Base-by-base conservation (phyloP, 202 grass and related monocot genomes). In the Thinopyrum obtusiflorum region DNA sequence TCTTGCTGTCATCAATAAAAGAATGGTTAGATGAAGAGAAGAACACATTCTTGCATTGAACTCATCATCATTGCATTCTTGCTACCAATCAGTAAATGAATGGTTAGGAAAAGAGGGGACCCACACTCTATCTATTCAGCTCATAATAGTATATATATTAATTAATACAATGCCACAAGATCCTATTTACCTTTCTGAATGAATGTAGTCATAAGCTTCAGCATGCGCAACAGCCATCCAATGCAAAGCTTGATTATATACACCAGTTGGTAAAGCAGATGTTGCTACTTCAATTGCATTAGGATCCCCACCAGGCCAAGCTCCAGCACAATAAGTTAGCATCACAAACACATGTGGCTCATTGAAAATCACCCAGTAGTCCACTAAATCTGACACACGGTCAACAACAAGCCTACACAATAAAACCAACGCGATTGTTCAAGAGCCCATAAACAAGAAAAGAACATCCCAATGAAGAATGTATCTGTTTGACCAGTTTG, bases 321-420 rank as follows among this genome's bases (percentile, higher is more conserved):
- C 91, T 73, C 95, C 93, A 37, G 95, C 91, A 86, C 95, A 98
- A 78, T 98, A 98, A 70, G 93, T 98, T 73, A 98, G 80, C 87
- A 98, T 87, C 65, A 92, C 95, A 90, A 98, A 95, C 17, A 98
- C 89, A 86, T 98, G 95, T 57, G 93, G 89, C 61, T 98, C 95
- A 77, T 98, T 98, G 72, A 98, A 98, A 88, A 92, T 76, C 76
- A 95, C 93, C 95, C 95, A 95, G 73, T 98, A 92, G 81, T 98
- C 95, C 81, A 98, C 91, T 78, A 95, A 92, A 89, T 98, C 89
- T 68, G 91, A 90, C 61, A 98, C 95, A 61, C 88, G 65, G 17
- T 95, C 93, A 68, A 95, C 93, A 66, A 98, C 91, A 79, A 95
- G 86, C 86, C 95, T 95, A 80, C 73, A 89, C 53, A 61, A 5